Evolutionary conservation across 1,284 basidiomycete species (phyloP).

Genomic region (Peniophora sp.): DNA sequence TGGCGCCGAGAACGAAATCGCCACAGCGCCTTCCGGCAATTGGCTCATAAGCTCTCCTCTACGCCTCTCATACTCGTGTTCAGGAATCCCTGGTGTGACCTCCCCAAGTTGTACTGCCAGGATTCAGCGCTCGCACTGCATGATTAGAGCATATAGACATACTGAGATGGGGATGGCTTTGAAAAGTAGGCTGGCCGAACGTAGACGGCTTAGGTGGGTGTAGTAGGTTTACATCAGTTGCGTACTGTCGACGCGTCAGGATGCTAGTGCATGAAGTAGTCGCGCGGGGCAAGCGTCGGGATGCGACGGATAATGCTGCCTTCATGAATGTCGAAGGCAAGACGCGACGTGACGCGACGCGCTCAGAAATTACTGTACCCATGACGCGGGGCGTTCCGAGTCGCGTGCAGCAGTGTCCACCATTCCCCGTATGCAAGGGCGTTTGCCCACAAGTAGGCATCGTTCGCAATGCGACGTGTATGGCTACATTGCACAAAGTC

Average conservation of each 20-base stretch:
- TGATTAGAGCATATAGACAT: background rate
- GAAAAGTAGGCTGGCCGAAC: constrained; percentile 12
- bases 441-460: too few species aligned
- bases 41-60: constrained; percentile 67
- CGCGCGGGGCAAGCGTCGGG: too few species aligned
- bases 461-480: too few species aligned
- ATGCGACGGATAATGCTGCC: too few species aligned
- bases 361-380: too few species aligned
- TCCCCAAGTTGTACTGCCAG: constrained; percentile 35
- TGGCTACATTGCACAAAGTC: too few species aligned
- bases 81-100: constrained; percentile 81
- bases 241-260: constrained; percentile 2
- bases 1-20: constrained; percentile 74
- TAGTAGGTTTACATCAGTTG: constrained; percentile 7
- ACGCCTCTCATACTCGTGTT: constrained; percentile 78
- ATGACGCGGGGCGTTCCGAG: too few species aligned
- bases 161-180: constrained; percentile 12
- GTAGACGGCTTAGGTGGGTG: constrained; percentile 9
- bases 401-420: too few species aligned
- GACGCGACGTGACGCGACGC: too few species aligned
- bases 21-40: constrained; percentile 72
- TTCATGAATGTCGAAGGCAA: too few species aligned
- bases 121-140: background rate
- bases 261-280: background rate
- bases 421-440: too few species aligned